A percentile compares a stretch with the other conserved stretches of the same genome.
Evolutionary conservation across 1,139 yeast genomes (phyloP).

Genomic region (Pneumocystis sp.): DNA sequence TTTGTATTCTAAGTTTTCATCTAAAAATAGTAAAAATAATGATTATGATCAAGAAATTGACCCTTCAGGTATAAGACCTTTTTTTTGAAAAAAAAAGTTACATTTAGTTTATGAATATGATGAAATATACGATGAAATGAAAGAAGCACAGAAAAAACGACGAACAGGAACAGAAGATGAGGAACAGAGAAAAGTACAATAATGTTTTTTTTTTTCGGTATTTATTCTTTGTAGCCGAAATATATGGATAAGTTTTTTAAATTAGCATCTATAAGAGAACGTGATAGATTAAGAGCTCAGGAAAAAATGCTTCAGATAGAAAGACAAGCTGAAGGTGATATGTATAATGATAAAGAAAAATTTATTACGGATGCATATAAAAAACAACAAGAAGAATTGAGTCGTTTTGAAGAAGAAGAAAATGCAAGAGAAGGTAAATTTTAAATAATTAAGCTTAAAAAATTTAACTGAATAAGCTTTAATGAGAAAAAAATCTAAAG

Average conservation of each 20-base stretch:
- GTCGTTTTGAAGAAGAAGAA: slow-evolving; percentile 18
- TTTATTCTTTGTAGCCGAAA: slow-evolving; percentile 20
- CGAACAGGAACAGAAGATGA: slow-evolving; percentile 9
- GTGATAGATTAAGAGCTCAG: slow-evolving; percentile 27
- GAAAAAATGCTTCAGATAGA: slow-evolving; percentile 23
- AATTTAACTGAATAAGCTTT: background rate
- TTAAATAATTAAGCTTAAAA: background rate
- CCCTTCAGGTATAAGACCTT: background rate
- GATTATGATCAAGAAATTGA: background rate
- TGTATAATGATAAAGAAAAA: slow-evolving; percentile 28
- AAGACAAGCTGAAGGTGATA: slow-evolving; percentile 26
- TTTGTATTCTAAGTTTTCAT: background rate
- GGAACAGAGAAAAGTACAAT: slow-evolving; percentile 8
- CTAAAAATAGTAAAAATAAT: background rate
- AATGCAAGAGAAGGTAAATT: slow-evolving; percentile 17
- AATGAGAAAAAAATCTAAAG: slow-evolving; percentile 6
- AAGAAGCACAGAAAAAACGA: slow-evolving; percentile 18
- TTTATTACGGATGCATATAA: slow-evolving; percentile 33
- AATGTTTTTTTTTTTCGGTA: slow-evolving; percentile 7
- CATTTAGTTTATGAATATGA: slow-evolving; percentile 23
- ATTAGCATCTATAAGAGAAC: slow-evolving; percentile 29
- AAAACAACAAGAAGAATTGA: slow-evolving; percentile 25
- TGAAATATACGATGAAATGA: slow-evolving; percentile 28
- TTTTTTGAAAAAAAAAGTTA: background rate
- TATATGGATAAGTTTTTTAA: slow-evolving; percentile 28